Percentiles rank a stretch among this genome's conserved stretches.
Conservation (phyloP, 768 basidiomycete species). For the Rhizopogon rudus region DNA sequence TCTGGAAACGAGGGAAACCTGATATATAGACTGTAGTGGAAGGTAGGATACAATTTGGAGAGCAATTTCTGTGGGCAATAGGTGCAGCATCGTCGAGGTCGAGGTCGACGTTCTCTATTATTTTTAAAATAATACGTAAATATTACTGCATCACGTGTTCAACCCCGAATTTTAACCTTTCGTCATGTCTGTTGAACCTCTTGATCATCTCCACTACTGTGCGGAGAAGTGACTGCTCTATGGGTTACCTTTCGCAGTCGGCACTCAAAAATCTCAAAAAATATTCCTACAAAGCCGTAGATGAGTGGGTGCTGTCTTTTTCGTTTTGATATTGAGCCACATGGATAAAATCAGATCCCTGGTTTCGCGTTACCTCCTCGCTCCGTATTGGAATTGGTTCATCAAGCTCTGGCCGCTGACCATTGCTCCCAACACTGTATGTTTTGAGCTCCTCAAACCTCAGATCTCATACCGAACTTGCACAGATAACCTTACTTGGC, state of each 20-base stretch:
- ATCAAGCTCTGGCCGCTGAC: slow-evolving; percentile 82
- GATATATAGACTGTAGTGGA: slow-evolving; percentile 37
- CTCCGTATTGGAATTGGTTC: slow-evolving; percentile 89
- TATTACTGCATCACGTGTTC: no score
- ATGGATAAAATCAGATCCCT: slow-evolving; percentile 50
- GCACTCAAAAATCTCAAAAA: slow-evolving; percentile 73
- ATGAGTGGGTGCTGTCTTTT: slow-evolving; percentile 52
- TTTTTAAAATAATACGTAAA: no score
- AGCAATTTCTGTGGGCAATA: slow-evolving; percentile 55
- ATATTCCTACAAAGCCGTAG: slow-evolving; percentile 77
- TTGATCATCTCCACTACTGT: not conserved
- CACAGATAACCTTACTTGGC: slow-evolving; percentile 88
- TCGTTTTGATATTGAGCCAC: slow-evolving; percentile 2
- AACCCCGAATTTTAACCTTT: not conserved
- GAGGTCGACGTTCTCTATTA: not conserved
- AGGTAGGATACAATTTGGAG: slow-evolving; percentile 47
- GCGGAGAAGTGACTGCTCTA: slow-evolving; percentile 16
- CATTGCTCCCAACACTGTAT: slow-evolving; percentile 86
- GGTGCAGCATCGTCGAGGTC: slow-evolving; percentile 28
- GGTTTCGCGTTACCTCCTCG: slow-evolving; percentile 68
- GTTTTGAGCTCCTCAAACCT: slow-evolving; percentile 18
- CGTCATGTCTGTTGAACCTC: not conserved
- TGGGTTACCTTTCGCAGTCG: slow-evolving; percentile 61
- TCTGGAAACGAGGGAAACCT: slow-evolving; percentile 34
- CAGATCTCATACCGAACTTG: not conserved